These are phyloP conservation scores for Pinus tabuliformis DNA, from an alignment of 75 land plant genomes.

Conservation along the genomic window DNA sequence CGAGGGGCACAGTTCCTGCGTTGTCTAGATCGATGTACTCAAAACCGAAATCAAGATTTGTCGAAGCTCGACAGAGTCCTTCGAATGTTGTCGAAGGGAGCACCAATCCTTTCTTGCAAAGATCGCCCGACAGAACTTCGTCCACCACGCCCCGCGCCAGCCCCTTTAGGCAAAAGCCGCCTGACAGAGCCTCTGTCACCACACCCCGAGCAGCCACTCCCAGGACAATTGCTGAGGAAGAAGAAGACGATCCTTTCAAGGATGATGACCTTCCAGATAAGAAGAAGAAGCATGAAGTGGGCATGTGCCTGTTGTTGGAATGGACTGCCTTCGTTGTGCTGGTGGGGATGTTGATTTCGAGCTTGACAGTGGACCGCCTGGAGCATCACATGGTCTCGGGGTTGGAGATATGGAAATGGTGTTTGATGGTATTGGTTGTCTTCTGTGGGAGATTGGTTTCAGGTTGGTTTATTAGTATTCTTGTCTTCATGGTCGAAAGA, in stretches of 20 bases:
- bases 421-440: conserved; percentile 51
- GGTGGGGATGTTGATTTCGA: conserved; percentile 38
- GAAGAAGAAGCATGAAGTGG: neutral
- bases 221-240: neutral
- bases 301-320: conserved; percentile 28
- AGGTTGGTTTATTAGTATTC: conserved; percentile 46
- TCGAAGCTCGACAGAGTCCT: neutral
- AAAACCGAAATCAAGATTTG: conserved; percentile 9
- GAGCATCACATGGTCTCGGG: conserved; percentile 33
- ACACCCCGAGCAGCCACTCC: neutral
- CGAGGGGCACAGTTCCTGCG: neutral
- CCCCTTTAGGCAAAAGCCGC: neutral
- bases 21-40: conserved; percentile 2
- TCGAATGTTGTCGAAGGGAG: neutral
- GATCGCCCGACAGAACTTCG: neutral
- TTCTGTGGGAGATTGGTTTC: conserved; percentile 80
- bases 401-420: conserved; percentile 86
- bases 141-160: neutral
- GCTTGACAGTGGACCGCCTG: conserved; percentile 24
- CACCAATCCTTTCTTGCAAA: neutral
- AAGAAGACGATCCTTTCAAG: conserved; percentile 7
- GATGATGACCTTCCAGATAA: neutral
- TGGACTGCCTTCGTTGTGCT: conserved; percentile 44
- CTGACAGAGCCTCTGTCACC: neutral
- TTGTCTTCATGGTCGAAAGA: conserved; percentile 59